Base-by-base conservation (phyloP, 208 protist species). In the Lotmaria passim region DNA sequence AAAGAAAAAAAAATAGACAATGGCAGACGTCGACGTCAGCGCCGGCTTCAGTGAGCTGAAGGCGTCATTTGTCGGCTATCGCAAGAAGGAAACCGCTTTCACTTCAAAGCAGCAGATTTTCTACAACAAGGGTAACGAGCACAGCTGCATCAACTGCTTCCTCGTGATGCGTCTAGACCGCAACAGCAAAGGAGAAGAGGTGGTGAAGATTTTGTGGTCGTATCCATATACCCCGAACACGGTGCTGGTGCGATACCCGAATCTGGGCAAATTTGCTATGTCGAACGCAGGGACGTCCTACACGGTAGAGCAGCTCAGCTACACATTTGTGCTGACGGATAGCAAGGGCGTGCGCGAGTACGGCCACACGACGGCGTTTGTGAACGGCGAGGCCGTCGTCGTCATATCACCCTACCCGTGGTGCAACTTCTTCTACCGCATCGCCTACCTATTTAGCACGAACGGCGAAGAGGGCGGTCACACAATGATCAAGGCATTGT, bases 281-380 rank as follows among this genome's bases (percentile, higher is more conserved):
- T 69, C 81, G 6, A 86, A 85, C 53, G 68, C 73, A 2, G 75
- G 78, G 15, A 85, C 81, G 0, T 87, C 85, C 24, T 81, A 83
- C 69, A 81, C 78, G 8, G 82, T 81, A 8, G 82, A 89, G 17
- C 77, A 91, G 30, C 72, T 83, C 4, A 75, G 60, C 41, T 90
- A 87, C 69, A 93, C 90, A 0, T 95, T 95, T 70, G 87, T 95
- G 44, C 71, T 93, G 19, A 95, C 90, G 3, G 78, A 92, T 66
- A 83, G 75, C 56, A 77, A 82, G 19, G 90, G 90, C 30, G 67
- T 90, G 4, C 86, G 87, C 43, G 73, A 86, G 52, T 95, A 95
- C 75, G 86, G 85, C 0, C 90, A 95, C 73, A 81, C 71, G 24
- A 88, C 79, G 0, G 68, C 65, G 1, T 87, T 85, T 44, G 85